These are phyloP conservation scores for Cyamopsis tetragonoloba DNA, from an alignment of 306 rosid genomes.

Conservation along the genomic window DNA sequence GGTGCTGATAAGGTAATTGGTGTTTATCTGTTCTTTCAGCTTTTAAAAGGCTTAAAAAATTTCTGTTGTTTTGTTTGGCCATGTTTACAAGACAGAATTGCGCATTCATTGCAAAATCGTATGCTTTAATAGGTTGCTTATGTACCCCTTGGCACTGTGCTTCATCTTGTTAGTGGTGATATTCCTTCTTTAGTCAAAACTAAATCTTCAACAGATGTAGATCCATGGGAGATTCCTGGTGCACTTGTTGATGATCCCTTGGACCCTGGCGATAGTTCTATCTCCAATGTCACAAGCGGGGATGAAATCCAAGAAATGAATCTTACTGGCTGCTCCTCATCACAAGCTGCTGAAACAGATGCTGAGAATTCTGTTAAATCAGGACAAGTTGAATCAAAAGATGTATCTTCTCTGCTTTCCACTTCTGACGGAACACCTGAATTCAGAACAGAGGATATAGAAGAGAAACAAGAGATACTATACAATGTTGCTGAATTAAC, in stretches of 20 bases:
- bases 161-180: constrained; percentile 78
- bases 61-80: constrained; percentile 15
- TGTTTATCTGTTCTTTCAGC: constrained; percentile 3
- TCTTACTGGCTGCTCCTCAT: constrained; percentile 20
- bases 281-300: constrained; percentile 19
- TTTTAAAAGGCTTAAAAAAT: constrained; percentile 5
- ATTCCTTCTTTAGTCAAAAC: constrained; percentile 40
- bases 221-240: constrained; percentile 94
- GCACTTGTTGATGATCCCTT: constrained; percentile 47
- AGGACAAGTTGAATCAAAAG: constrained; percentile 24
- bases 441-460: constrained; percentile 26
- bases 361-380: constrained; percentile 21
- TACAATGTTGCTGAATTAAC: constrained; percentile 75
- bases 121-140: constrained; percentile 51
- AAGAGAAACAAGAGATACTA: constrained; percentile 42
- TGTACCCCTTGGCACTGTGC: constrained; percentile 83
- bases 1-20: constrained; percentile 72
- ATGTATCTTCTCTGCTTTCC: constrained; percentile 33
- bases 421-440: constrained; percentile 15
- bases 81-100: background rate
- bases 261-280: constrained; percentile 18
- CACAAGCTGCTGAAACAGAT: constrained; percentile 22
- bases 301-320: constrained; percentile 18
- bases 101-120: constrained; percentile 13
- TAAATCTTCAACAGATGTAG: constrained; percentile 46